Conservation (phyloP, 805 yeast genomes). For the Pichia cabralensis region DNA sequence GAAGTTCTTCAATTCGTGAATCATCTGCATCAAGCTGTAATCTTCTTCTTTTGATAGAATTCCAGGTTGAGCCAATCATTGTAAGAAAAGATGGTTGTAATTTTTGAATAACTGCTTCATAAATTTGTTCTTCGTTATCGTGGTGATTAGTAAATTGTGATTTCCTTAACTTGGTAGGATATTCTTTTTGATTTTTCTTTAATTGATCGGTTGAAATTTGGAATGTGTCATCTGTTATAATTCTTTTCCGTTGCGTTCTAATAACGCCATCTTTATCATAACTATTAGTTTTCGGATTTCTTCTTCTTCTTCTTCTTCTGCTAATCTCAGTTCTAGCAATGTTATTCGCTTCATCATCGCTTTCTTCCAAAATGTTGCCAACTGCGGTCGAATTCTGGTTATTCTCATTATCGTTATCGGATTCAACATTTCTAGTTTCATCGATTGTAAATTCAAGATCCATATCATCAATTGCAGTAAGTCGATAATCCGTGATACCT, state of each 20-base stretch:
- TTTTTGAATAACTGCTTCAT: constrained; percentile 1
- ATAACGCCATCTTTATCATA: constrained; percentile 34
- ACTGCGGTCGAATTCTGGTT: not conserved
- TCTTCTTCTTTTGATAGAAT: constrained; percentile 10
- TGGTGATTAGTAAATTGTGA: not conserved
- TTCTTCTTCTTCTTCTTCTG: constrained; percentile 7
- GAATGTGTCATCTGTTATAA: constrained; percentile 34
- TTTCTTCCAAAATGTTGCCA: too few relatives aligned
- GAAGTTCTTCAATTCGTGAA: too few relatives aligned
- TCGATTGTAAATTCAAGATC: constrained; percentile 41
- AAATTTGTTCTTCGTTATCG: not conserved
- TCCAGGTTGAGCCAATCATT: constrained; percentile 12
- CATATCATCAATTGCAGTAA: constrained; percentile 23
- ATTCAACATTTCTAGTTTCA: constrained; percentile 15
- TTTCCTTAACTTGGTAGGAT: constrained; percentile 11
- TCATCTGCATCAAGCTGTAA: too few relatives aligned
- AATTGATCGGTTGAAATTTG: constrained; percentile 35
- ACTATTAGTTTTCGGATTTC: constrained; percentile 24
- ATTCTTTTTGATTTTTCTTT: constrained; percentile 22
- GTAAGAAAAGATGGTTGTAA: constrained; percentile 7
- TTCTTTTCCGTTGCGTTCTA: constrained; percentile 36
- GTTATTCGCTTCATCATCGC: constrained; percentile 1
- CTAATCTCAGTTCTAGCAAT: not conserved
- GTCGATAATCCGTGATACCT: constrained; percentile 7
- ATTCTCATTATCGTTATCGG: constrained; percentile 1